These are phyloP conservation scores for Coemansia linderi DNA, from an alignment of 371 early-diverging fungal species.

Conservation along the genomic window DNA sequence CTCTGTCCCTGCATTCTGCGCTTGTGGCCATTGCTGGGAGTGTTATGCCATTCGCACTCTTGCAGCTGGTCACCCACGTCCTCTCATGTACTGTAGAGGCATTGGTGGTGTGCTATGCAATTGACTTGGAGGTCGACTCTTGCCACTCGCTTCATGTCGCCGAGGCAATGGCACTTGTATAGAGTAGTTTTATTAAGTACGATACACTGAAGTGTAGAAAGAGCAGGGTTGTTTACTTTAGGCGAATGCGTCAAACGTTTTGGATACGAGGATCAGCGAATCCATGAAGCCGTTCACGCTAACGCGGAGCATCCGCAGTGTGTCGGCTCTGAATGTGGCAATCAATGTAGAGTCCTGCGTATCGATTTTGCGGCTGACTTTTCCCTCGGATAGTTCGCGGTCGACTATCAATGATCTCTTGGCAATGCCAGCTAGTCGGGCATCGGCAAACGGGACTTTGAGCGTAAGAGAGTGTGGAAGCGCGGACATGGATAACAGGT, in stretches of 20 bases:
- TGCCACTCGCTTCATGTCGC: conserved; percentile 53
- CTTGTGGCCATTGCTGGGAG: conserved; percentile 41
- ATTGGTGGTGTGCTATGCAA: conserved; percentile 52
- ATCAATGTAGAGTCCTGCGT: conserved; percentile 7
- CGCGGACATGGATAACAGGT: conserved; percentile 12
- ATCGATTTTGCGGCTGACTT: conserved; percentile 13
- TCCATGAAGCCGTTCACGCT: conserved; percentile 50
- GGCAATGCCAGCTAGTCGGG: conserved; percentile 27
- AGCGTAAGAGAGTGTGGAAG: conserved; percentile 28
- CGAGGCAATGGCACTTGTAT: conserved; percentile 43
- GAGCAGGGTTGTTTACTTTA: neutral
- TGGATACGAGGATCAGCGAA: conserved; percentile 42
- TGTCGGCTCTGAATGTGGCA: conserved; percentile 22
- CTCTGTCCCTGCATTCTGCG: conserved; percentile 27
- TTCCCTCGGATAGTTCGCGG: conserved; percentile 31
- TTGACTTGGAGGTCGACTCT: conserved; percentile 45
- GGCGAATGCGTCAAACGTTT: conserved; percentile 37
- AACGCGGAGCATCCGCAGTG: conserved; percentile 38
- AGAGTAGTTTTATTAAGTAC: neutral
- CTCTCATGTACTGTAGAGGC: conserved; percentile 48
- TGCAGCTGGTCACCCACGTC: conserved; percentile 47
- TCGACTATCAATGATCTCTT: conserved; percentile 31
- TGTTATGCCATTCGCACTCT: conserved; percentile 35
- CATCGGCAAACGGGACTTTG: conserved; percentile 25
- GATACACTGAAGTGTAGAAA: neutral